Percentiles rank a stretch among this genome's conserved stretches.
phyloP scores from a whole-genome alignment of 441 rosid species.

The Corymbia calophylla region DNA sequence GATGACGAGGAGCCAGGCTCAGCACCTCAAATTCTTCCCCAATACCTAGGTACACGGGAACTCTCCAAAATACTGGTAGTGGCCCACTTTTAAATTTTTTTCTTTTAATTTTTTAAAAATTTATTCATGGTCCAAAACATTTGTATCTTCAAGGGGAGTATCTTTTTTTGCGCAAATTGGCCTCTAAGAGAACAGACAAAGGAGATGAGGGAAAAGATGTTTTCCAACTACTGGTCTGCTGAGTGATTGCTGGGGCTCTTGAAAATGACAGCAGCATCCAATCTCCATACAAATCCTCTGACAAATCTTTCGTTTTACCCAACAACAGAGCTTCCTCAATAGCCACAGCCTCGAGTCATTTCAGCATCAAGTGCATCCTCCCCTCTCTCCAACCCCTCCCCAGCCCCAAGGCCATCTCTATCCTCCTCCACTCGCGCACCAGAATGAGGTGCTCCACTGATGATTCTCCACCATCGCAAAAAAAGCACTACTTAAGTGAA shows the following conservation, averaged over 20 bases:
- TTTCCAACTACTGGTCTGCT: background rate
- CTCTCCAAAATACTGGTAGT: no score
- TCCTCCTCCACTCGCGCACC: background rate
- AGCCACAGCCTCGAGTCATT: background rate
- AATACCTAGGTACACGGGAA: no score
- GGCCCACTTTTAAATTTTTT: no score
- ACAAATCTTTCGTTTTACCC: background rate
- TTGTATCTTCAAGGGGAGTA: background rate
- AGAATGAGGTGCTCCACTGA: background rate
- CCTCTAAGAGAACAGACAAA: background rate
- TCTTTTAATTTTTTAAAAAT: no score
- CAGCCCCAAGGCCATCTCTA: background rate
- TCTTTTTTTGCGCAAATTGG: background rate
- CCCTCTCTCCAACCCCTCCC: background rate
- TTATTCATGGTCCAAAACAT: no score
- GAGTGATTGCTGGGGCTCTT: background rate
- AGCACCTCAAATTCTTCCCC: no score
- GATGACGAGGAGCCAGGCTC: rapidly evolving
- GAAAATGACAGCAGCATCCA: background rate
- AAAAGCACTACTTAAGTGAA: background rate
- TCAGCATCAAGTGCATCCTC: background rate
- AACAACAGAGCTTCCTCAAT: background rate
- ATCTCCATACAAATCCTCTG: background rate
- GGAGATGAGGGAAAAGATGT: background rate
- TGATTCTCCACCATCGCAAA: background rate